Conservation (phyloP, 1,139 yeast species). For the Taiozyma sp. region DNA sequence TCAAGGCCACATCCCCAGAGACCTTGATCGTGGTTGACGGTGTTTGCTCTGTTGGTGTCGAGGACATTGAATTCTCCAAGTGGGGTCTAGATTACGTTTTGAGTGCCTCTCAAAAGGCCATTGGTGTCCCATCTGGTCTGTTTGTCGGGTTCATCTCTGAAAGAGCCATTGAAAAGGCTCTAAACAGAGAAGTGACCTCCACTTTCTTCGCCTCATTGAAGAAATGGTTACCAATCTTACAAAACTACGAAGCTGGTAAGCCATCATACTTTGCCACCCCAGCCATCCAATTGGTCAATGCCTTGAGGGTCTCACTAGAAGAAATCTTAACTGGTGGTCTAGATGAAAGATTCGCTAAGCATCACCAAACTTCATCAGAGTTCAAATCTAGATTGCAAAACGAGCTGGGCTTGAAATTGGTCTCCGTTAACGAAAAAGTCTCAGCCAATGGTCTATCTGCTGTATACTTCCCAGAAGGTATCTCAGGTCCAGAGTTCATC, state of each 20-base stretch:
- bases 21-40: conserved; percentile 87
- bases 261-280: conserved; percentile 95
- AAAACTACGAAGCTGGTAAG: conserved; percentile 76
- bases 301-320: conserved; percentile 71
- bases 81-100: conserved; percentile 91
- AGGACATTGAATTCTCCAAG: conserved; percentile 74
- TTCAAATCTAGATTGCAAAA: conserved; percentile 54
- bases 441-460: conserved; percentile 92
- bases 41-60: conserved; percentile 92
- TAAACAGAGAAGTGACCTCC: conserved; percentile 49
- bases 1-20: conserved; percentile 67
- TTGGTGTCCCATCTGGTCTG: conserved; percentile 93
- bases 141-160: conserved; percentile 72
- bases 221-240: conserved; percentile 88
- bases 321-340: conserved; percentile 63
- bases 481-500: conserved; percentile 63
- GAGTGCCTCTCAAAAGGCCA: conserved; percentile 93
- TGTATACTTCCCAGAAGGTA: conserved; percentile 74
- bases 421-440: conserved; percentile 52
- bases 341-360: conserved; percentile 59
- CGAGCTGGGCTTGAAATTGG: conserved; percentile 65
- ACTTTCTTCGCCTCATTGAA: conserved; percentile 73
- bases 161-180: conserved; percentile 65
- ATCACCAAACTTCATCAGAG: conserved; percentile 54
- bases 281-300: conserved; percentile 80